Evolutionary conservation across 257 asterid genomes (phyloP), one percentile per base, ranked within the genome.

Genomic region (Euphrasia confusa): DNA sequence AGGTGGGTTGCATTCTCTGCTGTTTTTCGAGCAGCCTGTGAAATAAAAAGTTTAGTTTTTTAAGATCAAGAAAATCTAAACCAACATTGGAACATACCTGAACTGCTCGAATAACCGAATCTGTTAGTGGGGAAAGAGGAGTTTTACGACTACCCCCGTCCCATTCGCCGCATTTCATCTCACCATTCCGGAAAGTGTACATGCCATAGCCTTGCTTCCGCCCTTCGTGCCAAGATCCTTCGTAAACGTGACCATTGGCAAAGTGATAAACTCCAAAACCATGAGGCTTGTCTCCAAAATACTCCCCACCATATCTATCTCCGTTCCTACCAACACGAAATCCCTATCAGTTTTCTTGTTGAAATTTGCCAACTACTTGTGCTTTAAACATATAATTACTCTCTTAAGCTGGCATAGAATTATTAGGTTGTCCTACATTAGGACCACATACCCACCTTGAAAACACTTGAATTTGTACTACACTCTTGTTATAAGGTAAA

Each of bases 191-290:
- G 55, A 90, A 87, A 3, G 82, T 83, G 60, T 90, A 90, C 83
- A 73, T 70, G 56, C 95, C 97, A 50, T 77, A 86, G 4, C 97
- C 95, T 78, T 87, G 97, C 71, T 85, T 85, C 2, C 86, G 87
- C 10, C 96, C 94, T 67, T 90, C 97, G n/a, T 90, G 96, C 97
- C 97, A 90, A 2, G 97, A 88, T 7, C 97, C 97, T 77, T 90
- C 95, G 13, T 87, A 90, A 64, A 89, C 75, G 48, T 90, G 96
- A 40, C 97, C 91, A 27, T 87, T 87, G 50, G 84, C 93, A 33
- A 90, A 90, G 57, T 81, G 86, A 68, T 90, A 90, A 12, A 86
- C 83, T 49, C 97, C 97, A 50, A 85, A 90, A 26, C 97, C 97
- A 68, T 90, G 96, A 54, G 88, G 73, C 77, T 78, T 90, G 68